Conservation (phyloP, 1,284 basidiomycete species). For the Megacollybia platyphylla region DNA sequence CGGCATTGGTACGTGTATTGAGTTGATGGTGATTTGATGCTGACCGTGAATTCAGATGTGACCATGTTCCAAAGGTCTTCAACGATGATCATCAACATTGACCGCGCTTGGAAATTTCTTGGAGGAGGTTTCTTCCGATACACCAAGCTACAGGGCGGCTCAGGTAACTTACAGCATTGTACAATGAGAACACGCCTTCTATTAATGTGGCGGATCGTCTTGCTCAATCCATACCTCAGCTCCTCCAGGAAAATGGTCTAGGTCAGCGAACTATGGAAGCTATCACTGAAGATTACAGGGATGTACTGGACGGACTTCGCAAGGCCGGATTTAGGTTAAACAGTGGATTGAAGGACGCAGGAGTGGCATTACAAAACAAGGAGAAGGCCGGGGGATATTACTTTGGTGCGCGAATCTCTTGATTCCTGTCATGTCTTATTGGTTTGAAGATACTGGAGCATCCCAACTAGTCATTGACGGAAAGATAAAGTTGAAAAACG, state of each 20-base stretch:
- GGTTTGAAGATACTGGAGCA: slow-evolving; percentile 1
- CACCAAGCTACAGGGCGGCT: slow-evolving; percentile 12
- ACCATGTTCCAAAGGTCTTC: slow-evolving; percentile 53
- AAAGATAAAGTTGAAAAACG: slow-evolving; percentile 37
- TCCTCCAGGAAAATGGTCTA: slow-evolving; percentile 18
- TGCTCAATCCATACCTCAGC: slow-evolving; percentile 35
- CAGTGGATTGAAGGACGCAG: slow-evolving; percentile 16
- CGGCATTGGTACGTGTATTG: slow-evolving; percentile 10
- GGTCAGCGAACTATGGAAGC: slow-evolving; percentile 7
- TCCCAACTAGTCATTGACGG: slow-evolving; percentile 30
- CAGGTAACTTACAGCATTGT: slow-evolving; percentile 15
- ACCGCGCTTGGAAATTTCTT: slow-evolving; percentile 27
- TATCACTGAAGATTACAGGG: slow-evolving; percentile 16
- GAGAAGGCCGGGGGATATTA: slow-evolving; percentile 28
- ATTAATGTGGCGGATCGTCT: slow-evolving; percentile 37
- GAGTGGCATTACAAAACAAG: slow-evolving; percentile 16
- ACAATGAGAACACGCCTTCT: slow-evolving; percentile 28
- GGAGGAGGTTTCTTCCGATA: slow-evolving; percentile 5
- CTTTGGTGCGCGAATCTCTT: slow-evolving; percentile 15
- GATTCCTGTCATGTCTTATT: not conserved
- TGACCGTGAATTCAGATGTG: slow-evolving; percentile 21
- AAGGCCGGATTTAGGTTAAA: slow-evolving; percentile 16
- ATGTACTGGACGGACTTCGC: slow-evolving; percentile 16
- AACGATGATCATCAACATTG: slow-evolving; percentile 45
- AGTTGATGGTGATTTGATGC: not conserved